Conservation (phyloP, 306 rosid genomes). For the Quercus robur region DNA sequence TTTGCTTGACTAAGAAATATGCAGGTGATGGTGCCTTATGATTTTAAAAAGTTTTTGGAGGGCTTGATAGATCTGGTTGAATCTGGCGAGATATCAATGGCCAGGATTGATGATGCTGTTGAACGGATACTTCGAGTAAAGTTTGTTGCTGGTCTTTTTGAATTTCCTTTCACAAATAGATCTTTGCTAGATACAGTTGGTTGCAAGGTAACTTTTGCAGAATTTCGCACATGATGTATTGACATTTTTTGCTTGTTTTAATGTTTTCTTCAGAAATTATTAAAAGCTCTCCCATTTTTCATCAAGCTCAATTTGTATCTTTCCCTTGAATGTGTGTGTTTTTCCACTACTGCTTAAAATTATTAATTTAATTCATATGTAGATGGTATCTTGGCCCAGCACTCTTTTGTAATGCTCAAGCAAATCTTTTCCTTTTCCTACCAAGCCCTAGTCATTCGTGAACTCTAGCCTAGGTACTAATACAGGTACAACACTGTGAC, state of each 20-base stretch:
- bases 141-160: slow-evolving; percentile 50
- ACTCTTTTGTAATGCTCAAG: no score
- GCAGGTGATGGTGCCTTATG: slow-evolving; percentile 56
- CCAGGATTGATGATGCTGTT: slow-evolving; percentile 48
- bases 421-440: no score
- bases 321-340: not conserved
- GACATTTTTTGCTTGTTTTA: not conserved
- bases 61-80: slow-evolving; percentile 32
- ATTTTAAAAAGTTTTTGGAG: slow-evolving; percentile 29
- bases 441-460: no score
- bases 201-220: slow-evolving; percentile 37
- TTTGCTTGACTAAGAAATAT: slow-evolving; percentile 5
- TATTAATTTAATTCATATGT: no score
- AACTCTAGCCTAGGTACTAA: no score
- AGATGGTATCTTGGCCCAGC: no score
- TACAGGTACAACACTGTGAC: no score
- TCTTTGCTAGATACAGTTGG: slow-evolving; percentile 49
- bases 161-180: slow-evolving; percentile 36
- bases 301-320: slow-evolving; percentile 11
- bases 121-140: slow-evolving; percentile 58
- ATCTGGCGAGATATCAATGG: slow-evolving; percentile 35
- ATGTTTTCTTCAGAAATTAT: slow-evolving; percentile 1
- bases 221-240: slow-evolving; percentile 7
- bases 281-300: not conserved
- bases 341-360: no score